Evolutionary conservation across 1,284 basidiomycete genomes (phyloP), one percentile per base, ranked within the genome.

Genomic region (Leccinum fallax): DNA sequence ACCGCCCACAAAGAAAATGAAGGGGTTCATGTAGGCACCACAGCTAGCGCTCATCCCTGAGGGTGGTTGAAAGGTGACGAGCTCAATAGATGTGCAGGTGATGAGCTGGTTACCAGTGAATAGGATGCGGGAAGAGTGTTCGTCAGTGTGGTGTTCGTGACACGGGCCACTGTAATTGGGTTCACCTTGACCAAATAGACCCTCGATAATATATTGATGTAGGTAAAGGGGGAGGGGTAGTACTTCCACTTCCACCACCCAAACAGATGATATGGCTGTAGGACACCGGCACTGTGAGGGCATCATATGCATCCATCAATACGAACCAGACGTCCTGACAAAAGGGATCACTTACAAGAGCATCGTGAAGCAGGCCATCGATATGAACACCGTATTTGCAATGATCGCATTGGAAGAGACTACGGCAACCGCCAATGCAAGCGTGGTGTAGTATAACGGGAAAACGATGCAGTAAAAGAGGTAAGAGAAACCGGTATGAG

Each of bases 171-270:
- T 19, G 19, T 21, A 11, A 15, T 24, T 7, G 7, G 6, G 28
- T 58, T 34, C 30, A 58, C 66, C 57, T 43, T 43, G 40, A 7
- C 59, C 65, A 21, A 53, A 7, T 8, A 67, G 9, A 24, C 65
- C 62, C 1, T 65, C 58, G 9, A 24, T 69, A 67, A 19, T 19
- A 19, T 19, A 19, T 19, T 19, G 19, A 19, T 19, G 19, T 21
- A 21, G 4, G 59, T 69, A 19, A 60, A 36, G 5, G 65, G 43
- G 24, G 55, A 59, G 30, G 61, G 49, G 48, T 57, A 16, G 72
- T 94, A 91, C 87, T 93, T 91, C 88, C 91, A 93, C 66, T 79
- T 78, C 91, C 90, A 93, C 87, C 90, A 93, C 8, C 86, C 85
- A 10, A 93, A 81, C 46, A 80, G 72, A 6, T 77, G 67, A 77